Percentiles rank a stretch among this genome's conserved stretches.
phyloP scores from a whole-genome alignment of 2,329 filamentous ascomycete species.

The Pezicula neosporulosa region DNA sequence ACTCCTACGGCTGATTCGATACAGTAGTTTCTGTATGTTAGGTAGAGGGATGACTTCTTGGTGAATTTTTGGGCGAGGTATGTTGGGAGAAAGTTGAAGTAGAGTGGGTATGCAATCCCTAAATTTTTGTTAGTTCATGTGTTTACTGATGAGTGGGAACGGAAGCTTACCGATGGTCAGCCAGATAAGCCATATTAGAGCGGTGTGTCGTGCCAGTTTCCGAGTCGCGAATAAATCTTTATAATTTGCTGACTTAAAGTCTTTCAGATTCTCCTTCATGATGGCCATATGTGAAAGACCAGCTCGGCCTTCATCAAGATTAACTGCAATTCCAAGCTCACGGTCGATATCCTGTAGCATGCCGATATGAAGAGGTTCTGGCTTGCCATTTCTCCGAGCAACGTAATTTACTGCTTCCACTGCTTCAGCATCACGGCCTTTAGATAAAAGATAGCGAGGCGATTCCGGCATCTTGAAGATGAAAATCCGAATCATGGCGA shows the following conservation, averaged over 20 bases:
- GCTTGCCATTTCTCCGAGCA: slow-evolving; percentile 40
- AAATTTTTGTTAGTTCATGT: not conserved
- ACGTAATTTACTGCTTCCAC: slow-evolving; percentile 43
- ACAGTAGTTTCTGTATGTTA: slow-evolving; percentile 8
- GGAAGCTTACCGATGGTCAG: slow-evolving; percentile 4
- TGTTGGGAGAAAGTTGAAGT: slow-evolving; percentile 9
- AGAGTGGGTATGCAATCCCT: slow-evolving; percentile 11
- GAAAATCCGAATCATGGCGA: slow-evolving; percentile 42
- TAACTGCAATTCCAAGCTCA: slow-evolving; percentile 4
- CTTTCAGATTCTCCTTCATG: slow-evolving; percentile 2
- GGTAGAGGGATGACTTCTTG: slow-evolving; percentile 1
- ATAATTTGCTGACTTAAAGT: slow-evolving; percentile 9
- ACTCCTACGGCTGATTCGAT: slow-evolving; percentile 5
- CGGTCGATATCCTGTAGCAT: slow-evolving; percentile 43
- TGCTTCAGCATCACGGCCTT: slow-evolving; percentile 90
- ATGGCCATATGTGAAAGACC: slow-evolving; percentile 3
- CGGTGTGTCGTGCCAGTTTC: slow-evolving; percentile 3
- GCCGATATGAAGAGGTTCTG: slow-evolving; percentile 36
- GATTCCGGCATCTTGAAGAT: slow-evolving; percentile 72
- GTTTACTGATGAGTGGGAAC: not conserved
- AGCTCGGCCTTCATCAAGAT: not conserved
- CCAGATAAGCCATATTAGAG: slow-evolving; percentile 7
- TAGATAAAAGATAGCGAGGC: slow-evolving; percentile 89
- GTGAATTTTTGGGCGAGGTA: slow-evolving; percentile 8
- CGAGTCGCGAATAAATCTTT: slow-evolving; percentile 5